These are phyloP conservation scores for Agaricus sinodeliciosus DNA, from an alignment of 768 basidiomycete species.

Conservation along the genomic window DNA sequence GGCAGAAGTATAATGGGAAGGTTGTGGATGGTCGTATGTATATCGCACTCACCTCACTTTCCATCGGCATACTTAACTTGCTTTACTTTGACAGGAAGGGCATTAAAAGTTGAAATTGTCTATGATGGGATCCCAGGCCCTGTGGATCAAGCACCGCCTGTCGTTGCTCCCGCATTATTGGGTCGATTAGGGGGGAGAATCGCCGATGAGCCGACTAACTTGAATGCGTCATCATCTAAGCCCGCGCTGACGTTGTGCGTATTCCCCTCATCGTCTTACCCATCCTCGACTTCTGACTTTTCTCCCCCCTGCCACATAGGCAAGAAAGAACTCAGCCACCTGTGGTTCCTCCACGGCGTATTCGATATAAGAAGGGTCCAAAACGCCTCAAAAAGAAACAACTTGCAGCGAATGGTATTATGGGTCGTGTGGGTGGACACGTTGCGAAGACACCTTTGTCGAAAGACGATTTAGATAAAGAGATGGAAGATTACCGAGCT, in stretches of 20 bases:
- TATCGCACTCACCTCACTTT: not conserved
- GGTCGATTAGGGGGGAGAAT: constrained; percentile 11
- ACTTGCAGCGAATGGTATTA: not conserved
- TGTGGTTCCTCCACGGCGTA: constrained; percentile 27
- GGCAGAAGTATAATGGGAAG: constrained; percentile 68
- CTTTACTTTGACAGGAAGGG: constrained; percentile 39
- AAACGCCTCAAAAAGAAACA: constrained; percentile 57
- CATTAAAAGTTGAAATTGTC: constrained; percentile 61
- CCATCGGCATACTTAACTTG: not conserved
- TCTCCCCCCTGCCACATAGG: not conserved
- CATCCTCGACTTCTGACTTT: not conserved
- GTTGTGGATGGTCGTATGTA: constrained; percentile 59
- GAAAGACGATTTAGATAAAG: constrained; percentile 59
- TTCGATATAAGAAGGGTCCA: constrained; percentile 65
- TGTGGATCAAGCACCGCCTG: constrained; percentile 12
- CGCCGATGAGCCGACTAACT: constrained; percentile 1
- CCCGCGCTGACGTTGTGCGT: constrained; percentile 9
- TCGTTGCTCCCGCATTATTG: not conserved
- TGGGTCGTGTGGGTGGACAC: not conserved
- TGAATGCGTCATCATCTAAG: not conserved
- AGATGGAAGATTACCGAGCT: constrained; percentile 77
- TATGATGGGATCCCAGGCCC: constrained; percentile 31
- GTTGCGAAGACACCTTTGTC: constrained; percentile 23
- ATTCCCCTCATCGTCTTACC: not conserved
- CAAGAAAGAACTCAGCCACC: constrained; percentile 11